These are phyloP conservation scores for Friedmanniomyces simplex DNA, from an alignment of 495 filamentous ascomycete species.

Conservation along the genomic window DNA sequence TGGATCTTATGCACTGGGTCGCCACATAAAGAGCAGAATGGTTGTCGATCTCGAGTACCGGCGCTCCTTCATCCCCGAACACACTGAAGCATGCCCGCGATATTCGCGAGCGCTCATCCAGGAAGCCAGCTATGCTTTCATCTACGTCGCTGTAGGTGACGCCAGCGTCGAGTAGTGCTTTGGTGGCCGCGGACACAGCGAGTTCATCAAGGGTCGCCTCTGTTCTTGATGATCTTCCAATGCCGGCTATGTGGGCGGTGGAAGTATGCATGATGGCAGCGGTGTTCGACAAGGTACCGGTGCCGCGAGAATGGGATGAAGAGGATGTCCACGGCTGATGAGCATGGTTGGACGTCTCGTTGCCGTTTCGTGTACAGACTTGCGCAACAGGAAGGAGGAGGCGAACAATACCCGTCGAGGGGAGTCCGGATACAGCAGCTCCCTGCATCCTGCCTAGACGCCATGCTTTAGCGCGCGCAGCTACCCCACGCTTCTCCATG, in stretches of 20 bases:
- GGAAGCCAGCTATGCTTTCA: not conserved
- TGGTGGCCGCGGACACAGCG: constrained; percentile 8
- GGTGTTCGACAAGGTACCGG: too few relatives aligned
- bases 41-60: constrained; percentile 3
- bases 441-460: not conserved
- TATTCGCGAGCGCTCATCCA: not conserved
- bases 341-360: not conserved
- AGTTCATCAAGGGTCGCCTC: not conserved
- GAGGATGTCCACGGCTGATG: too few relatives aligned
- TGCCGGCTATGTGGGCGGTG: constrained; percentile 8
- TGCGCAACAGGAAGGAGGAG: not conserved
- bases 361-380: not conserved
- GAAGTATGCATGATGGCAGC: not conserved
- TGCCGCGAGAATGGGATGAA: too few relatives aligned
- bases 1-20: not conserved
- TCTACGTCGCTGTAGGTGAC: constrained; percentile 10
- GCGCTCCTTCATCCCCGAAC: constrained; percentile 2
- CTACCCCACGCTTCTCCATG: not conserved
- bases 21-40: constrained; percentile 8
- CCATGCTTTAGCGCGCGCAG: not conserved
- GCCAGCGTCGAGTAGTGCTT: constrained; percentile 16
- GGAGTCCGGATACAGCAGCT: not conserved
- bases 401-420: not conserved
- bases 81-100: not conserved
- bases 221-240: constrained; percentile 2